A percentile compares a stretch with the other conserved stretches of the same genome.
Evolutionary conservation across 352 stramenopile species (phyloP).

Genomic region (Globisporangium cederbergense): DNA sequence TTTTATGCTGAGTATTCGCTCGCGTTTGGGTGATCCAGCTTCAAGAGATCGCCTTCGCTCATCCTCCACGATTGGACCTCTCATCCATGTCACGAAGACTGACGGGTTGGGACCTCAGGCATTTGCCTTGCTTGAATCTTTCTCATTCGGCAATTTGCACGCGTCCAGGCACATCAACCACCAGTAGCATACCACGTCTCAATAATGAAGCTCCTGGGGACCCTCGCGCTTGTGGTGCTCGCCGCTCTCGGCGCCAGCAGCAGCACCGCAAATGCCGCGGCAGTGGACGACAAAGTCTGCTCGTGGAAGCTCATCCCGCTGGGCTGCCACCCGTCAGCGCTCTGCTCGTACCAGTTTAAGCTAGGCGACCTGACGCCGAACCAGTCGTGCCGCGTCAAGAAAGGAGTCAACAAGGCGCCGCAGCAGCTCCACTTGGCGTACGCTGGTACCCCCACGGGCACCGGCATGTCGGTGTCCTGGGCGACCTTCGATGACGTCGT

Average conservation of each 20-base stretch:
- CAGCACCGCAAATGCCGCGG: background rate
- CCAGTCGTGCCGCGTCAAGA: slow-evolving; percentile 39
- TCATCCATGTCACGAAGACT: background rate
- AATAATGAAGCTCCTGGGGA: slow-evolving; percentile 4
- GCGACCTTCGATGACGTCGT: slow-evolving; percentile 39
- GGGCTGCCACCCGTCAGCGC: slow-evolving; percentile 23
- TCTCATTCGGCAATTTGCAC: slow-evolving; percentile 6
- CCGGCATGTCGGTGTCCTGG: slow-evolving; percentile 59
- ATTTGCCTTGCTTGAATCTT: background rate
- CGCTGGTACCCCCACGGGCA: slow-evolving; percentile 37
- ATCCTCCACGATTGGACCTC: background rate
- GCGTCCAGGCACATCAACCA: background rate
- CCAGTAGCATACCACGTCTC: background rate
- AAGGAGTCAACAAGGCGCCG: slow-evolving; percentile 17
- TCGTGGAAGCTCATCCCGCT: slow-evolving; percentile 2
- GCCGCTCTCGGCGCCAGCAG: background rate
- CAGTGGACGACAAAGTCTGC: slow-evolving; percentile 1
- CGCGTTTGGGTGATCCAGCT: background rate
- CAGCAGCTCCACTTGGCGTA: slow-evolving; percentile 66
- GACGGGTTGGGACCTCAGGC: background rate
- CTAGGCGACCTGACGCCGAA: slow-evolving; percentile 37
- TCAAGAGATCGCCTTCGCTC: background rate
- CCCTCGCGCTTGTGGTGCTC: background rate
- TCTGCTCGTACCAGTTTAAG: slow-evolving; percentile 40
- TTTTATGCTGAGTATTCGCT: background rate